Evolutionary conservation across 2,329 filamentous ascomycete species (phyloP).

Genomic region (Cladosporium sp.): DNA sequence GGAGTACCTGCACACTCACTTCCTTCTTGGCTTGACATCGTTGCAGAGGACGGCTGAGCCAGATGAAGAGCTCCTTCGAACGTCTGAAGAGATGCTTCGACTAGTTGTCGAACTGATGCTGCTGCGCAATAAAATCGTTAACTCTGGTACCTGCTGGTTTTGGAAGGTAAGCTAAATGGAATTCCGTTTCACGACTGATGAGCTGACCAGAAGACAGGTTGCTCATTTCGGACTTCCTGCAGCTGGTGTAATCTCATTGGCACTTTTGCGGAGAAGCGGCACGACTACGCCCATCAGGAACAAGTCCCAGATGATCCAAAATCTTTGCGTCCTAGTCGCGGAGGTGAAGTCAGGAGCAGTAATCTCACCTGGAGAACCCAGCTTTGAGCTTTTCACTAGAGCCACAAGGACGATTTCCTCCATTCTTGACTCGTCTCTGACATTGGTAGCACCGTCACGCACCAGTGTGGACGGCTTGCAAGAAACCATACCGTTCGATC

Average conservation of each 20-base stretch:
- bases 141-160: constrained; percentile 29
- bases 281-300: neutral
- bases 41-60: constrained; percentile 21
- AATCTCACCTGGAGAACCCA: constrained; percentile 24
- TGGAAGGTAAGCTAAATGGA: constrained; percentile 28
- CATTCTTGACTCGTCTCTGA: constrained; percentile 17
- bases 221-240: constrained; percentile 32
- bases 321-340: constrained; percentile 28
- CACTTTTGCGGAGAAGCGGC: constrained; percentile 16
- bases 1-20: constrained; percentile 30
- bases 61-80: constrained; percentile 20
- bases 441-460: neutral
- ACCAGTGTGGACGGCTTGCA: neutral
- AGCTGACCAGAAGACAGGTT: constrained; percentile 19
- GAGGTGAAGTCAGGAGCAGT: constrained; percentile 28
- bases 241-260: constrained; percentile 29
- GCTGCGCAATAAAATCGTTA: constrained; percentile 25
- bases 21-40: constrained; percentile 25
- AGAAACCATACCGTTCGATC: constrained; percentile 14
- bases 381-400: constrained; percentile 25
- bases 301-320: constrained; percentile 25
- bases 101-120: constrained; percentile 28
- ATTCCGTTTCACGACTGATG: constrained; percentile 8
- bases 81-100: constrained; percentile 26
- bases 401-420: constrained; percentile 27